Conservation (phyloP, 208 protist genomes). For the Acanthamoeba polyphaga region DNA sequence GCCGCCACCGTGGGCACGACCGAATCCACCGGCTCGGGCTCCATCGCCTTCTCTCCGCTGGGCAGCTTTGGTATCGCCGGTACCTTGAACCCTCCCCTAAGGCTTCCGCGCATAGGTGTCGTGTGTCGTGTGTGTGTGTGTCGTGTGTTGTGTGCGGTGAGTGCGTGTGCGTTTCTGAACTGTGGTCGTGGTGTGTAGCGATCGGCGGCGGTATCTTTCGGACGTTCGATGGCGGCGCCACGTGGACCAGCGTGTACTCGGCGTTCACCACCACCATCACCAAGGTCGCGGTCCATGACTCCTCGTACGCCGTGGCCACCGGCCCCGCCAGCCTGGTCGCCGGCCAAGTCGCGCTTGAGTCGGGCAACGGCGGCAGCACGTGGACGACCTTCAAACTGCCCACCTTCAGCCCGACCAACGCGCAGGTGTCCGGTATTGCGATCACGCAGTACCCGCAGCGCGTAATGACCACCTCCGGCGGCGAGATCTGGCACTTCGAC, state of each 20-base stretch:
- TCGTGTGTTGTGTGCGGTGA: background rate
- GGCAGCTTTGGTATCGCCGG: background rate
- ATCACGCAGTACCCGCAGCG: background rate
- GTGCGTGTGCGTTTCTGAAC: background rate
- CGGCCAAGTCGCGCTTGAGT: background rate
- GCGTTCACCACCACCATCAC: background rate
- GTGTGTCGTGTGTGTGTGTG: too few species aligned
- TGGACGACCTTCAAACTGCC: background rate
- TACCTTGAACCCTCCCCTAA: too few species aligned
- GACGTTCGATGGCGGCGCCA: background rate
- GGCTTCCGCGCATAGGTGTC: too few species aligned
- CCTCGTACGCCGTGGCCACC: background rate
- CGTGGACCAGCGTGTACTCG: background rate
- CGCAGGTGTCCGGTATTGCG: background rate
- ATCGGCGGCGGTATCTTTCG: background rate
- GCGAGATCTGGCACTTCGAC: background rate
- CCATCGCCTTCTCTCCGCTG: background rate
- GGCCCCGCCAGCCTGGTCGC: background rate
- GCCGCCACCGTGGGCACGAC: background rate
- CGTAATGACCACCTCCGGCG: background rate
- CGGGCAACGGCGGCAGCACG: background rate
- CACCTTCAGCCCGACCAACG: background rate
- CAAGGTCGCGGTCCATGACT: background rate
- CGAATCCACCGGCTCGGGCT: background rate
- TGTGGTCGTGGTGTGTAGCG: background rate